Conservation (phyloP, 345 rosid genomes). For the Eucalyptus globulus region DNA sequence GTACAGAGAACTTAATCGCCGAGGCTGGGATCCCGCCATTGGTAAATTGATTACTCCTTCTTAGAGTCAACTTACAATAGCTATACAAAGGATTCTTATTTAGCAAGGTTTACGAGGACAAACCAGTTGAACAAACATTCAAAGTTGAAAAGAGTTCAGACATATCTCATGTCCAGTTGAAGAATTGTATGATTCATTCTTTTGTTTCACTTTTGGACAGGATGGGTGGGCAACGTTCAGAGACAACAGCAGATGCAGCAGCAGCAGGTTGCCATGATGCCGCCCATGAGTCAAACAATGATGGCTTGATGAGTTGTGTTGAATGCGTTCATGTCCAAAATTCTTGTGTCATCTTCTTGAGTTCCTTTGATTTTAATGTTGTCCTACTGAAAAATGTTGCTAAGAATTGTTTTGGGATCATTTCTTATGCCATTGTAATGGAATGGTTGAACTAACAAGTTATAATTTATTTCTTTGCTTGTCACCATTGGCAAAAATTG, state of each 20-base stretch:
- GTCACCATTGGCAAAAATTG: neutral
- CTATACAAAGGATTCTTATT: neutral
- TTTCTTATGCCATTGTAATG: neutral
- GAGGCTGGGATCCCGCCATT: conserved; percentile 57
- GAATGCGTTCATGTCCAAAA: neutral
- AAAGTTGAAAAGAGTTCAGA: neutral
- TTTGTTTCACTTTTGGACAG: conserved; percentile 1
- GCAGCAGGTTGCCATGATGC: conserved; percentile 22
- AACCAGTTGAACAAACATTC: neutral
- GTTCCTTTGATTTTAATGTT: neutral
- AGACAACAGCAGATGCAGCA: conserved; percentile 4
- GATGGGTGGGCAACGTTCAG: conserved; percentile 35
- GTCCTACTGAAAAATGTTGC: neutral
- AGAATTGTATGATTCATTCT: neutral
- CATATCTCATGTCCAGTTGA: neutral
- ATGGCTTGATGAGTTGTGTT: neutral
- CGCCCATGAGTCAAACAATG: conserved; percentile 45
- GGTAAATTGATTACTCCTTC: conserved; percentile 9
- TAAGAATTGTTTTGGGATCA: neutral
- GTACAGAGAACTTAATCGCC: conserved; percentile 48
- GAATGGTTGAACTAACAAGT: neutral
- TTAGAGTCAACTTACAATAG: neutral
- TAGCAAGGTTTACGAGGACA: neutral
- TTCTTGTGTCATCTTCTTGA: neutral
- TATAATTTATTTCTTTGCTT: neutral